A percentile compares a stretch with the other conserved stretches of the same genome.
Evolutionary conservation across 2,329 filamentous ascomycete genomes (phyloP).

Genomic region (Fusarium pininemorale): DNA sequence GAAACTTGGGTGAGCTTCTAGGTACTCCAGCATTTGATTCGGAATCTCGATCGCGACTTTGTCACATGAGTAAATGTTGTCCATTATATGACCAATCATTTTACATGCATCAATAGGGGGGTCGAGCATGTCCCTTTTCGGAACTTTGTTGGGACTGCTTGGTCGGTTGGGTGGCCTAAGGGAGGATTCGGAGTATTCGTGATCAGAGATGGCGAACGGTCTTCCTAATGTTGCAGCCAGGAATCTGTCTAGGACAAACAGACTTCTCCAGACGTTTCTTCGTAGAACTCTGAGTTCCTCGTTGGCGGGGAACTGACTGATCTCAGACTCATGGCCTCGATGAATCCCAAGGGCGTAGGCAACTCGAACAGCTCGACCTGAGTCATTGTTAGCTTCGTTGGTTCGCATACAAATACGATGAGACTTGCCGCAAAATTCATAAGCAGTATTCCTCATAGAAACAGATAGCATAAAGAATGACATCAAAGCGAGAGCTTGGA

Average conservation of each 20-base stretch:
- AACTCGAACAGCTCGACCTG: constrained; percentile 71
- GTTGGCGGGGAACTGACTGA: constrained; percentile 54
- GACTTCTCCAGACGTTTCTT: constrained; percentile 69
- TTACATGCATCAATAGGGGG: constrained; percentile 66
- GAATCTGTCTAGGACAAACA: constrained; percentile 72
- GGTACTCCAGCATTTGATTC: constrained; percentile 60
- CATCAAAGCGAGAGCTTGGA: constrained; percentile 72
- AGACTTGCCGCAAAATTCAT: constrained; percentile 65
- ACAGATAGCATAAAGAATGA: constrained; percentile 70
- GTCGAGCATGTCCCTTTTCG: constrained; percentile 53
- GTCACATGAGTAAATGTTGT: constrained; percentile 67
- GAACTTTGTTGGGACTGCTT: neutral
- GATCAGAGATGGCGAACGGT: constrained; percentile 68
- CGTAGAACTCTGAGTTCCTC: constrained; percentile 57
- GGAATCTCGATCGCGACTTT: constrained; percentile 67
- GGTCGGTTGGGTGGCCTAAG: constrained; percentile 48
- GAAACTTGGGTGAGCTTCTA: constrained; percentile 56
- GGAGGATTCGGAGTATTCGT: constrained; percentile 66
- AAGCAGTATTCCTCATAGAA: constrained; percentile 70
- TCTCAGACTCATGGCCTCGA: constrained; percentile 63
- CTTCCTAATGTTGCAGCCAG: constrained; percentile 70
- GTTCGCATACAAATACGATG: neutral
- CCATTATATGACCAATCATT: constrained; percentile 66
- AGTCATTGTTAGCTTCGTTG: constrained; percentile 8
- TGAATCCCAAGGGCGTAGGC: constrained; percentile 71